Evolutionary conservation across 2,329 filamentous ascomycete species (phyloP), one percentile per base, ranked within the genome.

Genomic region (Xylariaceae sp.): DNA sequence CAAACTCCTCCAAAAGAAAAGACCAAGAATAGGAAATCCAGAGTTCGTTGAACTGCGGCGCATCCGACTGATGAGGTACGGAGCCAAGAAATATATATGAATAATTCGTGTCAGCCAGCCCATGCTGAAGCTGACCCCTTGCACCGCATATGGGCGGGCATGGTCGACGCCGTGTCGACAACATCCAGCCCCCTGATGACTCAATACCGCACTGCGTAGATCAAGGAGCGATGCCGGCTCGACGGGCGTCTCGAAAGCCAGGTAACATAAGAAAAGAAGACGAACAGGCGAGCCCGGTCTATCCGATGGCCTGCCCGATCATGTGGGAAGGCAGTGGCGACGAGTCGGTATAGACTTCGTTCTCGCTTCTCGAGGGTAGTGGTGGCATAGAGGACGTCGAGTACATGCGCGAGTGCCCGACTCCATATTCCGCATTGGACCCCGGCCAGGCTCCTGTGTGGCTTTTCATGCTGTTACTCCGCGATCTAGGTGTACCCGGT

Each of bases 241-340:
- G 22, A 27, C 7, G 22, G 7, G 7, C 4, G 22, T 27, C 22
- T 27, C 22, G 22, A 27, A 27, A 7, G 22, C 22, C 22, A 7
- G 22, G 22, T 27, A 27, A 7, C 22, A 7, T 27, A 7, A 47
- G 40, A 31, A 44, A 38, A 40, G 41, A 35, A 54, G 51, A 55
- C 27, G 11, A 27, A 52, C 15, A 18, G 51, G 38, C 38, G 43
- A 51, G 52, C 46, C 5, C 49, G 33, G 14, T 33, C 39, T 76
- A 81, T n/a, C 77, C 77, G 46, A 81, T 74, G 3, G 78, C 78
- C 27, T 74, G 70, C 6, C 78, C 78, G 64, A 81, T 81, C 42
- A 75, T 71, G 11, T 70, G 71, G 48, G 72, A 61, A 11, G 76
- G 76, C 9, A 75, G 72, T 2, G 78, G 76, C 17, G 77, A 76